Percentiles rank a stretch among this genome's conserved stretches.
Conservation (phyloP, 1,284 basidiomycete species). For the Malassezia cuniculi region DNA sequence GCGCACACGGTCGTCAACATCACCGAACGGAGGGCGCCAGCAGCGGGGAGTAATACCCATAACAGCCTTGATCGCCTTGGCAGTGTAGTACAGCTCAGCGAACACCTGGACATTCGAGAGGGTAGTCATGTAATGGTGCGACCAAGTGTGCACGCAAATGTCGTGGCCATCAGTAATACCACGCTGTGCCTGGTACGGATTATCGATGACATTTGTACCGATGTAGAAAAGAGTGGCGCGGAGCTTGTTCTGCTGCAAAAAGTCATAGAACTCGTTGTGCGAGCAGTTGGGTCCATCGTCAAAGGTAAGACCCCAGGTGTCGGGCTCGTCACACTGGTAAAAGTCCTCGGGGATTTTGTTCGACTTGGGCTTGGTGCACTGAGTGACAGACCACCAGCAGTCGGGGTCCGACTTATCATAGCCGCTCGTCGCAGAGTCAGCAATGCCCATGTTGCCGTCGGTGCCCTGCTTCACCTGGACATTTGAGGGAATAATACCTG, state of each 20-base stretch:
- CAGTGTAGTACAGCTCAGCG: constrained; percentile 52
- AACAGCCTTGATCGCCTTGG: constrained; percentile 49
- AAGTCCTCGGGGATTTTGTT: constrained; percentile 44
- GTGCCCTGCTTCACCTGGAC: constrained; percentile 30
- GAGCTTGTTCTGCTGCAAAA: constrained; percentile 47
- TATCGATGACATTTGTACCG: constrained; percentile 51
- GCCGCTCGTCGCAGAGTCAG: constrained; percentile 9
- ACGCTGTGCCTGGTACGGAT: constrained; percentile 51
- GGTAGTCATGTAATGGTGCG: constrained; percentile 49
- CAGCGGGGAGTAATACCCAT: constrained; percentile 49
- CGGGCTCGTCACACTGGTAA: constrained; percentile 47
- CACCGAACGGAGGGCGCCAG: constrained; percentile 50
- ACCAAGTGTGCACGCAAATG: constrained; percentile 45
- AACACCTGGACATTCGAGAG: constrained; percentile 50
- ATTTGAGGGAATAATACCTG: constrained; percentile 40
- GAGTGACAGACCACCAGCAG: constrained; percentile 38
- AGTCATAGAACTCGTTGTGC: constrained; percentile 51
- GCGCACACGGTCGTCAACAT: constrained; percentile 51
- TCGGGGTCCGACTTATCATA: constrained; percentile 28
- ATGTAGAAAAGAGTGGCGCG: constrained; percentile 50
- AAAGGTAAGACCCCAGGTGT: constrained; percentile 50
- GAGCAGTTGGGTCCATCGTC: constrained; percentile 49
- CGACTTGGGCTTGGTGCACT: constrained; percentile 39
- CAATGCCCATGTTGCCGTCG: constrained; percentile 11
- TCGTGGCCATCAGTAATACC: constrained; percentile 43